Evolutionary conservation across 2,329 filamentous ascomycete species (phyloP), one percentile per base, ranked within the genome.

Genomic region (Clarireedia hainanense): DNA sequence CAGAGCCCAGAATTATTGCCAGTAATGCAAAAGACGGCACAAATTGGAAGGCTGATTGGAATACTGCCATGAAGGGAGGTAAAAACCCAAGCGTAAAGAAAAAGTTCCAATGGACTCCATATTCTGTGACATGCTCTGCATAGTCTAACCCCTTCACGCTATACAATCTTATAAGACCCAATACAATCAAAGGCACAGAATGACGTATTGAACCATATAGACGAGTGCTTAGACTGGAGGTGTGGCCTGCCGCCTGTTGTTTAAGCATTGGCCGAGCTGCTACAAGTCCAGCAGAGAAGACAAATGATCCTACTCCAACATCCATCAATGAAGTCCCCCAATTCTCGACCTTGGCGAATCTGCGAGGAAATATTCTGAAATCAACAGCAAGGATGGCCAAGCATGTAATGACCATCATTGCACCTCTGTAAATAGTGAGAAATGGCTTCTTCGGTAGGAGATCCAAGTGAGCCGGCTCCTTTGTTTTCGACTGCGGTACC

Each of bases 271-370:
- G 84, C 17, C 92, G 81, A 14, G 91, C 91, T 39, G 89, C 91
- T n/a, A 97, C 90, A 36, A 96, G 76, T 23, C 94, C 94, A 15
- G 88, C 88, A 2, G 91, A 91, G 72, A 96, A 99, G 65, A 99
- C 94, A 73, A 99, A 99, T 12, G 91, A 96, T 27, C 94, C 94
- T 48, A 99, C 94, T 49, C 94, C 94, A 66, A 97, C 78, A 69
- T 99, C 94, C 94, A 99, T 99, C 59, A 99, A 75, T n/a, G 92
- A 97, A 1, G 92, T 96, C 54, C 94, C 94, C 90, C 94, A 99
- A n/a, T 89, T 96, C 73, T 99, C 94, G 2, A 95, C 94, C 75
- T 99, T 99, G 56, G 91, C 94, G 69, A 97, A 97, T 34, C 94
- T 86, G 27, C 94, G 83, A 2, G 94, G 94, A 66, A 99, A 99